Evolutionary conservation across 2,329 filamentous ascomycete genomes (phyloP).

Genomic region (Fusarium incarnatum): DNA sequence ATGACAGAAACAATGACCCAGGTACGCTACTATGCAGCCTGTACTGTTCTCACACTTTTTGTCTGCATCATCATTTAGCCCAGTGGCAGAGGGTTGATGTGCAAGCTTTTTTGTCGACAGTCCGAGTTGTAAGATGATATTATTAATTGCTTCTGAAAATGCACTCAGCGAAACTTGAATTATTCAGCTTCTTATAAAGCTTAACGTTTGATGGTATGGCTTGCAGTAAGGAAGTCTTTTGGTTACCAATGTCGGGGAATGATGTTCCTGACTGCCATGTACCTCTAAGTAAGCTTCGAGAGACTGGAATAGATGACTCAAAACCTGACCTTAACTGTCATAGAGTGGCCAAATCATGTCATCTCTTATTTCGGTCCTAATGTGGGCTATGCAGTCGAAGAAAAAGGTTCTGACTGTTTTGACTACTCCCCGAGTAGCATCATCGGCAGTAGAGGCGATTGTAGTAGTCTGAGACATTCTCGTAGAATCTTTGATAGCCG

Average conservation of each 20-base stretch:
- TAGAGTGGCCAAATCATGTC: background rate
- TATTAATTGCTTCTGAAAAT: background rate
- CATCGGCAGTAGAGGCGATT: background rate
- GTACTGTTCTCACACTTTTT: background rate
- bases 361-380: background rate
- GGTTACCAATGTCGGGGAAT: background rate
- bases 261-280: background rate
- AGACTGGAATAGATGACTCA: background rate
- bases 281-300: background rate
- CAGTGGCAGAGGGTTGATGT: background rate
- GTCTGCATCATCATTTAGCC: background rate
- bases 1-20: background rate
- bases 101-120: background rate
- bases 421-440: too few species aligned
- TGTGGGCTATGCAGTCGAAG: too few species aligned
- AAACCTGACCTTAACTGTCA: background rate
- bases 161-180: background rate
- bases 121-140: background rate
- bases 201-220: background rate
- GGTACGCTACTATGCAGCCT: fast-evolving
- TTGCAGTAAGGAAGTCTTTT: background rate
- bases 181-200: slow-evolving; percentile 11
- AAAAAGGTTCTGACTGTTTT: too few species aligned
- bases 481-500: background rate
- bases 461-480: background rate